Base-by-base conservation (phyloP, 176 grass and related monocot genomes). In the Carex scoparia region DNA sequence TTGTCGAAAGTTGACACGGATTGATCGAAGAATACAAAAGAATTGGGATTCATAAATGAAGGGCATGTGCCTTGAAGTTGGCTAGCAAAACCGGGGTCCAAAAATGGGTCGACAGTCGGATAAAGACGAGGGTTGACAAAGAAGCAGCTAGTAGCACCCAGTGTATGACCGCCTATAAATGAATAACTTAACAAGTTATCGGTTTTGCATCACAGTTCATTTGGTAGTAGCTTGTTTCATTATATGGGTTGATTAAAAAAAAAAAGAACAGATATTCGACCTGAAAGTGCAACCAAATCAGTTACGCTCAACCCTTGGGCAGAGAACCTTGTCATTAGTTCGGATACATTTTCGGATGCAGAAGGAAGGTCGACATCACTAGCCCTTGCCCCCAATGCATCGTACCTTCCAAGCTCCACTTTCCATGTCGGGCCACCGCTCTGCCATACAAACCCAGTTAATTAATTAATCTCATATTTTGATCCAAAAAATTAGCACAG, bases 281-380 rank as follows among this genome's bases (percentile, higher is more conserved):
- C 93, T 65, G 90, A 95, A 61, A 95, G 93, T 4, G 89, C 91
- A 70, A 95, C 87, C 91, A 95, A 87, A 77, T 95, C 89, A 5
- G 83, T 42, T 88, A 65, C 71, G 11, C 85, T 86, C 14, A 96
- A 89, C 37, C 89, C 86, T 58, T 96, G 90, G 61, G 81, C 59
- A 12, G 63, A 72, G 81, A 97, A 97, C 31, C 89, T 18, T 5
- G 61, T 14, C 16, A 80, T 91, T 3, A 96, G 94, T 51, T 81
- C 71, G 19, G 84, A 64, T 31, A 96, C 79, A 84, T 86, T 38
- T 57, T 88, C 89, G 0, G 82, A 64, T 2, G 89, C 82, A 10
- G 56, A 46, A 7, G 91, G 86, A 10, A 97, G 68, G 72, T 79
- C 35, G 27, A 97, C 91, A 78, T 87, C 88, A 27, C 61, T 83